Evolutionary conservation across 805 yeast species (phyloP).

Genomic region (Tanozyma kutaoensis): DNA sequence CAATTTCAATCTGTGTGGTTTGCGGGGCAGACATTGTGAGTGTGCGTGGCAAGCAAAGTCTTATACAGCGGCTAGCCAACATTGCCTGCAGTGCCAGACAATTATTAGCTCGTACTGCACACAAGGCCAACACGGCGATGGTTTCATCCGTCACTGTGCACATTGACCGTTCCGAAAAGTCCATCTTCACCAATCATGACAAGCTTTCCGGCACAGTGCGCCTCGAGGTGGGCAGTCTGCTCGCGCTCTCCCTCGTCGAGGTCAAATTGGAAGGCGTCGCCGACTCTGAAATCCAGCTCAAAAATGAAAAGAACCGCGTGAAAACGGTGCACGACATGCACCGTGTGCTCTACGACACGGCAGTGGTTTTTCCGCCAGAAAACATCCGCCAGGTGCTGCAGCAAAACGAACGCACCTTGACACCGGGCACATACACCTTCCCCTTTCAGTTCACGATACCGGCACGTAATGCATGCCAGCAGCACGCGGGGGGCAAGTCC

Average conservation of each 20-base stretch:
- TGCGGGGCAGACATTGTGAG: slow-evolving; percentile 24
- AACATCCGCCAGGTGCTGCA: slow-evolving; percentile 30
- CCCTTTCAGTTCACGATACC: slow-evolving; percentile 37
- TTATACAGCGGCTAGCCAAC: no score
- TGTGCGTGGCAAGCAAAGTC: no score
- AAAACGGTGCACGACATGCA: slow-evolving; percentile 23
- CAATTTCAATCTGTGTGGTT: slow-evolving; percentile 26
- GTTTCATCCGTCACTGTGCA: background rate
- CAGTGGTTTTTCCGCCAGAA: slow-evolving; percentile 38
- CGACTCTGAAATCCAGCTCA: slow-evolving; percentile 9
- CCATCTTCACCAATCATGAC: slow-evolving; percentile 36
- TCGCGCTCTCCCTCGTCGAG: slow-evolving; percentile 32
- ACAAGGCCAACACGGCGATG: no score
- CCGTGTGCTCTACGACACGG: slow-evolving; percentile 34
- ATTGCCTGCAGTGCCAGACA: no score
- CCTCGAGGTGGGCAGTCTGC: slow-evolving; percentile 24
- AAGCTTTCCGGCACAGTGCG: slow-evolving; percentile 25
- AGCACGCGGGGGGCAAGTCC: no score
- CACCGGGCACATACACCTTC: slow-evolving; percentile 37
- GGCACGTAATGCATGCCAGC: no score
- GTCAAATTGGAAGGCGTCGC: slow-evolving; percentile 41
- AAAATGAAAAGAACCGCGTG: slow-evolving; percentile 7
- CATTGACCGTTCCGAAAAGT: slow-evolving; percentile 1
- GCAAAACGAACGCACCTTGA: slow-evolving; percentile 30
- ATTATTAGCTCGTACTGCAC: no score